A percentile compares a stretch with the other conserved stretches of the same genome.
phyloP scores from a whole-genome alignment of 176 grass and related monocot genomes.

The Stipa capillata region DNA sequence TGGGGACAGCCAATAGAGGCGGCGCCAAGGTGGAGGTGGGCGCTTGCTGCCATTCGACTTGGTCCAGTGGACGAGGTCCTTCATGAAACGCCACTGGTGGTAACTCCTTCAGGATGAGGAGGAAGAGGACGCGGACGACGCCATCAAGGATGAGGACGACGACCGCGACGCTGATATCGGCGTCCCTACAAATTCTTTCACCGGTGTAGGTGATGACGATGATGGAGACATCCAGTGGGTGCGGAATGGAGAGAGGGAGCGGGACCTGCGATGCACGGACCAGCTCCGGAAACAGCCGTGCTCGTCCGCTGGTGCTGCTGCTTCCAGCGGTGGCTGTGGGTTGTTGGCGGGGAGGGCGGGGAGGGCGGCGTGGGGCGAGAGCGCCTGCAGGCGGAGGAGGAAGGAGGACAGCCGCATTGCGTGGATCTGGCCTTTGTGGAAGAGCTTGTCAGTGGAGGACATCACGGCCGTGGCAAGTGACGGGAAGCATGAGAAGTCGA shows the following conservation, averaged over 20 bases:
- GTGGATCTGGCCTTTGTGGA: conserved; percentile 85
- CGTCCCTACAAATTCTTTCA: background rate
- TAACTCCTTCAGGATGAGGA: conserved; percentile 24
- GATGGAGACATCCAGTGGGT: conserved; percentile 10
- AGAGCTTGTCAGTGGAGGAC: conserved; percentile 83
- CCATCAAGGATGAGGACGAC: conserved; percentile 34
- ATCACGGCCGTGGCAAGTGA: conserved; percentile 27
- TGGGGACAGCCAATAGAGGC: background rate
- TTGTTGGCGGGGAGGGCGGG: background rate
- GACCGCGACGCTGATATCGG: conserved; percentile 19
- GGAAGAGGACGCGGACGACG: conserved; percentile 43
- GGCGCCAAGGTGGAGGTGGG: background rate
- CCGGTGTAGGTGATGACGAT: background rate
- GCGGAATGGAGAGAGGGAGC: conserved; percentile 63
- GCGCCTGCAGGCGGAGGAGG: conserved; percentile 37
- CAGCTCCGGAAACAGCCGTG: conserved; percentile 30
- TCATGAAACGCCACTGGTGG: conserved; percentile 62
- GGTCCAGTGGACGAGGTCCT: conserved; percentile 56
- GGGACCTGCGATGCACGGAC: conserved; percentile 43
- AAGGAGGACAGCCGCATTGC: conserved; percentile 31
- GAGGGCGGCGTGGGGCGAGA: background rate
- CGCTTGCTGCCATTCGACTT: conserved; percentile 33
- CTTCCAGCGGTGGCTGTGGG: background rate
- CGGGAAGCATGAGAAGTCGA: conserved; percentile 28
- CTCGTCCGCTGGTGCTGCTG: background rate